Percentiles rank a stretch among this genome's conserved stretches.
Conservation (phyloP, 371 early-diverging fungal species). For the Nematocida major region DNA sequence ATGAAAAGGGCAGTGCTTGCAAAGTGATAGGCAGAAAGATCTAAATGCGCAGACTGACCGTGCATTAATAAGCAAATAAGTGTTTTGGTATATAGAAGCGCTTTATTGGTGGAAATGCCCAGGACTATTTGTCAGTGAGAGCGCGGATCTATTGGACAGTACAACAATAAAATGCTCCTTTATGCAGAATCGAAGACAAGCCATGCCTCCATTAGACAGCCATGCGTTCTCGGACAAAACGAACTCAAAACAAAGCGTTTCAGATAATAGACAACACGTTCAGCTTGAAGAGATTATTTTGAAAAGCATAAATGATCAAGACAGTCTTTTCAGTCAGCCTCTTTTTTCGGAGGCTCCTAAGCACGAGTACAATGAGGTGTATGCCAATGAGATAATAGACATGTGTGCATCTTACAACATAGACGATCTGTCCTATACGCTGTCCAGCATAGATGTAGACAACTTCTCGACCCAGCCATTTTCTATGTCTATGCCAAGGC, state of each 20-base stretch:
- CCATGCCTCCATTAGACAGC: constrained; percentile 32
- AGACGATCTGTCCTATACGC: constrained; percentile 21
- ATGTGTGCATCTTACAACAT: constrained; percentile 37
- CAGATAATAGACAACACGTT: background rate
- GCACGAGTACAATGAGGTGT: background rate
- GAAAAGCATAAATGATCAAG: constrained; percentile 50
- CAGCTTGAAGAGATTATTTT: constrained; percentile 45
- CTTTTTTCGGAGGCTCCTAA: constrained; percentile 4
- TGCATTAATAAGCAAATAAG: too few relatives aligned
- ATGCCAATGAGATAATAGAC: constrained; percentile 44
- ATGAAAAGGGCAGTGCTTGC: too few relatives aligned
- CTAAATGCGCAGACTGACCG: too few relatives aligned
- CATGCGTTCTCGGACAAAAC: background rate
- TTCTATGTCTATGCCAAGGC: background rate
- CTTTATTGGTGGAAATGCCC: background rate
- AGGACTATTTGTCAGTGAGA: background rate
- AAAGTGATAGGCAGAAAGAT: too few relatives aligned
- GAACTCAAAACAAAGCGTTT: constrained; percentile 25
- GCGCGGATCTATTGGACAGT: background rate
- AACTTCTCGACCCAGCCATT: background rate
- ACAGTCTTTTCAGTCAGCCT: constrained; percentile 36
- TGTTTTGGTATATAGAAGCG: too few relatives aligned
- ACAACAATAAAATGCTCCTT: constrained; percentile 15
- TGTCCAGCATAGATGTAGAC: background rate
- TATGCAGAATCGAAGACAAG: constrained; percentile 4